Percentiles rank a stretch among this genome's conserved stretches.
These are phyloP conservation scores for Phaeosphaeria sp. DNA, from an alignment of 2,329 filamentous ascomycete genomes.

Conservation along the genomic window DNA sequence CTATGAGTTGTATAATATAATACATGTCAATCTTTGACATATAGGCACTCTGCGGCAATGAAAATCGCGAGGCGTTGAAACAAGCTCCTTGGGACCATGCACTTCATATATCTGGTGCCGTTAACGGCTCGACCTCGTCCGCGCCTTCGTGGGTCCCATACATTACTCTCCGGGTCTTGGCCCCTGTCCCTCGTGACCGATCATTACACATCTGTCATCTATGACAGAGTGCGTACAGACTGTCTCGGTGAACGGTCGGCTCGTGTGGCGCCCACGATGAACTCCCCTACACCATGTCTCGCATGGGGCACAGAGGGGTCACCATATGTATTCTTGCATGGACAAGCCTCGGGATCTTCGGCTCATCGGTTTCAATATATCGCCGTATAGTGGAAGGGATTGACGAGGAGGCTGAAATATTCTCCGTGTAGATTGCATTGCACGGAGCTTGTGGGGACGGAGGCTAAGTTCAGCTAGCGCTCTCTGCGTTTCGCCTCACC, in stretches of 20 bases:
- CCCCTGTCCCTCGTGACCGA: not conserved
- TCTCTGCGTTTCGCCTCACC: not conserved
- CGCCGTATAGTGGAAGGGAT: not conserved
- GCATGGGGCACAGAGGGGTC: not conserved
- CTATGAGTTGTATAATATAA: not conserved
- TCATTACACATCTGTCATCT: not conserved
- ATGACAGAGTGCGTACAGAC: not conserved
- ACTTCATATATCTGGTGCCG: slow-evolving; percentile 2
- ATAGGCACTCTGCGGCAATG: not conserved
- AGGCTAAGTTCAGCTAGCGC: not conserved
- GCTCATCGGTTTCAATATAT: not conserved
- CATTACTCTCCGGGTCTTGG: not conserved
- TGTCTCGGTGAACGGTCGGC: not conserved
- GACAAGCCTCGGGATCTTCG: not conserved
- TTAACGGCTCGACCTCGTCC: not conserved
- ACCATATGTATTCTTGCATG: not conserved
- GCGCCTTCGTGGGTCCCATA: not conserved
- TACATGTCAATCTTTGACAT: not conserved
- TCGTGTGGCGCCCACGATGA: not conserved
- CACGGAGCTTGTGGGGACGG: not conserved
- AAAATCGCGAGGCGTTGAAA: slow-evolving; percentile 6
- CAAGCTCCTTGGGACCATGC: slow-evolving; percentile 11
- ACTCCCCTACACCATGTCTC: not conserved
- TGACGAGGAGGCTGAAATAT: slow-evolving; percentile 1
- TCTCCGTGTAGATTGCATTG: not conserved